phyloP scores from a whole-genome alignment of 306 rosid species.

The Lathyrus tuberosus region DNA sequence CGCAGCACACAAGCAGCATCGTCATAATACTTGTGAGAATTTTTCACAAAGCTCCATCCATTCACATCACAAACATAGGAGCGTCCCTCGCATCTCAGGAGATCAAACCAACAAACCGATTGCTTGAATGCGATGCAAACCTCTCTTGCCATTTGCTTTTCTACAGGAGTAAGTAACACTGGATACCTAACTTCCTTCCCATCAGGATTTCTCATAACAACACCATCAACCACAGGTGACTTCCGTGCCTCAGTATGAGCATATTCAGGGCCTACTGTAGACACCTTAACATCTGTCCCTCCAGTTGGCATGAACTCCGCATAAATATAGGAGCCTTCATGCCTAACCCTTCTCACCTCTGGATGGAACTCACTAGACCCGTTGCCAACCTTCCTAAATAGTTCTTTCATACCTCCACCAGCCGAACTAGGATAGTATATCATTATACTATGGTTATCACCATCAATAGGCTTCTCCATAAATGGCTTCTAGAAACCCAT shows the following conservation, averaged over 20 bases:
- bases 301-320: conserved; percentile 99
- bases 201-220: conserved; percentile 97
- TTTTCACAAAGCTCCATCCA: no score
- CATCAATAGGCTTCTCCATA: no score
- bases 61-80: no score
- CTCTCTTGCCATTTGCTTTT: no score
- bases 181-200: conserved; percentile 87
- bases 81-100: no score
- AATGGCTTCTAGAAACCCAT: no score
- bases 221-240: conserved; percentile 99
- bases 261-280: conserved; percentile 96
- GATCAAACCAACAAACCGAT: no score
- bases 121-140: no score
- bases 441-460: conserved; percentile 92
- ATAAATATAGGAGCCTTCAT: conserved; percentile 94
- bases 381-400: conserved; percentile 98
- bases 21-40: no score
- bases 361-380: conserved; percentile 97
- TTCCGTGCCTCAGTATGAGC: conserved; percentile 99
- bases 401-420: conserved; percentile 96
- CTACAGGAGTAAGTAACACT: no score
- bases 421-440: conserved; percentile 98
- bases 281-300: conserved; percentile 99
- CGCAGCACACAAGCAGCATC: conserved; percentile 94
- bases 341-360: conserved; percentile 94